These are phyloP conservation scores for Balakata baccata DNA, from an alignment of 345 rosid species.

Conservation along the genomic window DNA sequence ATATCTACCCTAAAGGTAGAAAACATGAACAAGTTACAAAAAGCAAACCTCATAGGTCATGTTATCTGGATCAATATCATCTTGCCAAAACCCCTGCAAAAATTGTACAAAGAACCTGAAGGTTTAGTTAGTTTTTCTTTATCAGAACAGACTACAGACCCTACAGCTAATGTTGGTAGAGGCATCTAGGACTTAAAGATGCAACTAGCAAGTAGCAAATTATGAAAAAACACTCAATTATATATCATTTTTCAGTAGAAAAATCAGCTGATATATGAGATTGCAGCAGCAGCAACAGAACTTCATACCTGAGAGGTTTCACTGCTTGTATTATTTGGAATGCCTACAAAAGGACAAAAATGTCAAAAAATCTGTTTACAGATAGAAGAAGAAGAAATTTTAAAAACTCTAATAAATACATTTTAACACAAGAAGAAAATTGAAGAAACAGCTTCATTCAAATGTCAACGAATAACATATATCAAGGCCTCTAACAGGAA, in stretches of 20 bases:
- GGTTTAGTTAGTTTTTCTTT: conserved; percentile 2
- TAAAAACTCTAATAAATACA: no score
- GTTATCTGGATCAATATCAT: conserved; percentile 55
- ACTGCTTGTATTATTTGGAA: conserved; percentile 37
- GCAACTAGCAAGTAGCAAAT: neutral
- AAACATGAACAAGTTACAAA: conserved; percentile 7
- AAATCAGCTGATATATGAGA: neutral
- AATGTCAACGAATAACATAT: neutral
- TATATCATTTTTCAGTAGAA: conserved; percentile 6
- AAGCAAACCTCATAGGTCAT: conserved; percentile 70
- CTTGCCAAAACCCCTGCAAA: conserved; percentile 62
- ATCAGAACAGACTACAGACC: conserved; percentile 5
- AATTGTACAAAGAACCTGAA: conserved; percentile 10
- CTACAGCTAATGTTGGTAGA: conserved; percentile 3
- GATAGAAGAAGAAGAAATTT: neutral
- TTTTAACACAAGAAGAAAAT: neutral
- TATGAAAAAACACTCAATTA: neutral
- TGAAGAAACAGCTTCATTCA: neutral
- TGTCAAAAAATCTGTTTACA: neutral
- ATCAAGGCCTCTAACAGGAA: neutral
- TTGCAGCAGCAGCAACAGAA: conserved; percentile 15
- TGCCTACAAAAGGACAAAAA: conserved; percentile 37
- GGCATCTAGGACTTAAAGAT: neutral
- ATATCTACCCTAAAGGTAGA: no score
- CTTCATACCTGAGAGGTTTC: conserved; percentile 44